These are phyloP conservation scores for Hygrophila difformis DNA, from an alignment of 257 asterid genomes.

Conservation along the genomic window DNA sequence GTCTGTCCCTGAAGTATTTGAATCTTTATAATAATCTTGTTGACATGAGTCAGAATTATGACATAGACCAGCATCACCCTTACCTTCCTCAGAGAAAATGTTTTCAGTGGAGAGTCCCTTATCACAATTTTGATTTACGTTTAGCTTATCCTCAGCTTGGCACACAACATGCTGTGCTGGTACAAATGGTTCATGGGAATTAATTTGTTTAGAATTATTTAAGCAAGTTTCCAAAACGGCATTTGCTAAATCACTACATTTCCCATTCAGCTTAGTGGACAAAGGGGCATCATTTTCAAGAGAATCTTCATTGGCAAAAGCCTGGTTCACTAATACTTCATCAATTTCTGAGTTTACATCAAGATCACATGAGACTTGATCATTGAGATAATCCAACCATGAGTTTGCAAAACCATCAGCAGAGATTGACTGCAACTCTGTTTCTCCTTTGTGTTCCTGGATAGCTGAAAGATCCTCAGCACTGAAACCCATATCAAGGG, in stretches of 20 bases:
- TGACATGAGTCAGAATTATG: conserved; percentile 27
- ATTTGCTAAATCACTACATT: conserved; percentile 16
- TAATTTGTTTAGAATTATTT: conserved; percentile 16
- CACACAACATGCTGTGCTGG: conserved; percentile 19
- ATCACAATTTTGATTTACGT: conserved; percentile 16
- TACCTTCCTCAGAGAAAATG: conserved; percentile 18
- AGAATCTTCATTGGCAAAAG: conserved; percentile 32
- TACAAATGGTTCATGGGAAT: conserved; percentile 24
- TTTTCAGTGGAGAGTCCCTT: conserved; percentile 15
- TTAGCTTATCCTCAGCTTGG: conserved; percentile 25
- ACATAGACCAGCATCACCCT: conserved; percentile 23
- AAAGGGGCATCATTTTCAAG: conserved; percentile 20
- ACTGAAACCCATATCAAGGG: conserved; percentile 42
- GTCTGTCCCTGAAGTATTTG: conserved; percentile 30
- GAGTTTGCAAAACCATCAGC: conserved; percentile 30
- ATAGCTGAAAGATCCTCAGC: conserved; percentile 28
- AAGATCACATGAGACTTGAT: conserved; percentile 20
- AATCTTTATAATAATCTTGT: conserved; percentile 22
- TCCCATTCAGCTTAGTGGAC: conserved; percentile 20
- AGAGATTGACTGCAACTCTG: conserved; percentile 18
- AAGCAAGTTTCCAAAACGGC: conserved; percentile 17
- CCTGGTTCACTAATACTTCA: conserved; percentile 27
- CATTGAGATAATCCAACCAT: conserved; percentile 55
- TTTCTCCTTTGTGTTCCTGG: conserved; percentile 19
- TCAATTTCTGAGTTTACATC: conserved; percentile 21